Percentiles rank a stretch among this genome's conserved stretches.
Conservation (phyloP, 495 filamentous ascomycete genomes). For the Xylaria nigripes region DNA sequence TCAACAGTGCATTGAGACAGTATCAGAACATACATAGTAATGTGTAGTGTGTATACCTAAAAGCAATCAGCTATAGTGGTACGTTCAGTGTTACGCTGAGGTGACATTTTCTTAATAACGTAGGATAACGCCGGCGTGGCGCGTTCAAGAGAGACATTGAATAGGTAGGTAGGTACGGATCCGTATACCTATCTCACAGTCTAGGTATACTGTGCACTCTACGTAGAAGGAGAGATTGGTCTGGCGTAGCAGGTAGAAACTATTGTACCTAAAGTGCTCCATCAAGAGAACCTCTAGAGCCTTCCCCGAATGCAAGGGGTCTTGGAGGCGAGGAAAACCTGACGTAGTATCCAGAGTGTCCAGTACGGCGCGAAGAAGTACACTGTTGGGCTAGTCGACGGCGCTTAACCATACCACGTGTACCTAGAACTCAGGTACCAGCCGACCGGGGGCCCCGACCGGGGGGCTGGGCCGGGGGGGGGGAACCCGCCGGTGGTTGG, state of each 20-base stretch:
- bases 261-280: background rate
- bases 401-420: too few species aligned
- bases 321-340: background rate
- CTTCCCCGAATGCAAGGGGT: background rate
- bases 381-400: too few species aligned
- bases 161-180: too few species aligned
- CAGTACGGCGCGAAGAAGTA: background rate
- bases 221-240: too few species aligned
- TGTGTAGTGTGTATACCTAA: background rate
- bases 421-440: background rate
- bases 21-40: background rate
- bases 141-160: background rate
- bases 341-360: background rate
- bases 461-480: too few species aligned
- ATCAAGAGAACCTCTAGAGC: background rate
- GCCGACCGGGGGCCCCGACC: too few species aligned
- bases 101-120: background rate
- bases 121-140: background rate
- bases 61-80: background rate
- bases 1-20: too few species aligned
- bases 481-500: background rate
- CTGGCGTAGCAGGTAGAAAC: too few species aligned
- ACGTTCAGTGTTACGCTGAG: background rate
- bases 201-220: too few species aligned
- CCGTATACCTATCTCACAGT: too few species aligned